A percentile compares a stretch with the other conserved stretches of the same genome.
Conservation (phyloP, 2,329 filamentous ascomycete species). For the Trichoderma sp. region DNA sequence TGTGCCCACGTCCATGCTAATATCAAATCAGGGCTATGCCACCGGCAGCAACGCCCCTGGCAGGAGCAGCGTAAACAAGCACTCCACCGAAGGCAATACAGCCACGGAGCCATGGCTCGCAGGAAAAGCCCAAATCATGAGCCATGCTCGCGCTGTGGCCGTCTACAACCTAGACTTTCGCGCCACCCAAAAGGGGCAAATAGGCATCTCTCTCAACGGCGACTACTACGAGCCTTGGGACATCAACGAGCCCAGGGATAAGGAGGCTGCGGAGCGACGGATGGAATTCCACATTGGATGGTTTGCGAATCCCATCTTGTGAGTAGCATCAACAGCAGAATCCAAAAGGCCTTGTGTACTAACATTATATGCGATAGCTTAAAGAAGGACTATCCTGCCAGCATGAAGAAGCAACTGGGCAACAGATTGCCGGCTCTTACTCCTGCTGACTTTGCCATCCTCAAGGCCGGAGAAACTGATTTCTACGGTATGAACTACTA, state of each 20-base stretch:
- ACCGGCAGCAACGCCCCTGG: constrained; percentile 42
- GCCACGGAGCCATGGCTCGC: constrained; percentile 42
- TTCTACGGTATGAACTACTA: constrained; percentile 48
- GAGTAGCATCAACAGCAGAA: constrained; percentile 19
- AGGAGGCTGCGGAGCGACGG: constrained; percentile 37
- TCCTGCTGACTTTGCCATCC: constrained; percentile 31
- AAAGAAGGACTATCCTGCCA: constrained; percentile 38
- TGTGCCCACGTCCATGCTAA: neutral
- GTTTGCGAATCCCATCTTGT: constrained; percentile 45
- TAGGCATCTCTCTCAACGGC: constrained; percentile 43
- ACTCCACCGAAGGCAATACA: constrained; percentile 32
- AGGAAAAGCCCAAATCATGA: constrained; percentile 41
- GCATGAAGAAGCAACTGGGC: constrained; percentile 41
- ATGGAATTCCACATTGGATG: constrained; percentile 45
- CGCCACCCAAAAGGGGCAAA: constrained; percentile 34
- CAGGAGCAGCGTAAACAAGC: constrained; percentile 29
- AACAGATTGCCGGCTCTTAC: constrained; percentile 37
- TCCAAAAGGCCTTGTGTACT: neutral
- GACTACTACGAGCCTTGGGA: constrained; percentile 44
- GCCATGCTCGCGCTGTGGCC: constrained; percentile 38
- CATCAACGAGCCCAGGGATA: constrained; percentile 30
- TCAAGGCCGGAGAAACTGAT: constrained; percentile 33
- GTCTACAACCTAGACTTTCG: constrained; percentile 40
- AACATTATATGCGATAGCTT: constrained; percentile 25
- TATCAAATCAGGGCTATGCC: constrained; percentile 34